Percentiles rank a stretch among this genome's conserved stretches.
Conservation (phyloP, 2,329 filamentous ascomycete genomes). For the Botryotinia calthae region DNA sequence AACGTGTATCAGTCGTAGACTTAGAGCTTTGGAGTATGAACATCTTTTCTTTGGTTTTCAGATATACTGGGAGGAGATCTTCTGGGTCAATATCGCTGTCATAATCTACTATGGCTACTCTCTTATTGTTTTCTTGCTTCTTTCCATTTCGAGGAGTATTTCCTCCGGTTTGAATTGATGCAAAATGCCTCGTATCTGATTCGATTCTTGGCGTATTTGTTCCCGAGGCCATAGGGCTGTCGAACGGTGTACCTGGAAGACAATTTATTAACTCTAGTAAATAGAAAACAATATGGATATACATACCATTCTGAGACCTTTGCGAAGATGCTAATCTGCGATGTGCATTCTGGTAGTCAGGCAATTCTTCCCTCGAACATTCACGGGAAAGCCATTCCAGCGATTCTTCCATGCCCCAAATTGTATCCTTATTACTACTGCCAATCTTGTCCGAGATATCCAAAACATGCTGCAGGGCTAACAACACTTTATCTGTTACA, state of each 20-base stretch:
- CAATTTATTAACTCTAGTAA: slow-evolving; percentile 16
- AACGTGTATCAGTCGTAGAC: slow-evolving; percentile 42
- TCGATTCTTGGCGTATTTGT: slow-evolving; percentile 36
- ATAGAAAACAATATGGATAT: neutral
- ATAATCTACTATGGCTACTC: slow-evolving; percentile 44
- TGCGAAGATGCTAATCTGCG: slow-evolving; percentile 29
- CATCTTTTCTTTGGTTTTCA: slow-evolving; percentile 70
- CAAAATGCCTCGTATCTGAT: slow-evolving; percentile 35
- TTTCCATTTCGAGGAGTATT: slow-evolving; percentile 25
- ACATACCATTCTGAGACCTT: slow-evolving; percentile 37
- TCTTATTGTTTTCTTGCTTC: slow-evolving; percentile 27
- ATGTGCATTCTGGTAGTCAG: slow-evolving; percentile 61
- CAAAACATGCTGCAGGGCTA: slow-evolving; percentile 64
- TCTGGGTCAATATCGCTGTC: slow-evolving; percentile 74
- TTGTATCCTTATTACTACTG: slow-evolving; percentile 57
- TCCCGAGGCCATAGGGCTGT: slow-evolving; percentile 38
- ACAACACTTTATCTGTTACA: slow-evolving; percentile 57
- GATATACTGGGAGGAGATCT: slow-evolving; percentile 69
- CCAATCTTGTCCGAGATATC: slow-evolving; percentile 63
- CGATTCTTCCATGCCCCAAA: slow-evolving; percentile 85
- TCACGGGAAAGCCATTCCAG: slow-evolving; percentile 88
- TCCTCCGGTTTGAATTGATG: slow-evolving; percentile 17
- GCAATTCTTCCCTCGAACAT: slow-evolving; percentile 65
- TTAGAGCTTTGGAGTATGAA: slow-evolving; percentile 57
- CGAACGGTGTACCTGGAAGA: slow-evolving; percentile 34